Percentiles rank a stretch among this genome's conserved stretches.
Conservation (phyloP, 2,329 filamentous ascomycete species). For the Trichophyton benhamiae region DNA sequence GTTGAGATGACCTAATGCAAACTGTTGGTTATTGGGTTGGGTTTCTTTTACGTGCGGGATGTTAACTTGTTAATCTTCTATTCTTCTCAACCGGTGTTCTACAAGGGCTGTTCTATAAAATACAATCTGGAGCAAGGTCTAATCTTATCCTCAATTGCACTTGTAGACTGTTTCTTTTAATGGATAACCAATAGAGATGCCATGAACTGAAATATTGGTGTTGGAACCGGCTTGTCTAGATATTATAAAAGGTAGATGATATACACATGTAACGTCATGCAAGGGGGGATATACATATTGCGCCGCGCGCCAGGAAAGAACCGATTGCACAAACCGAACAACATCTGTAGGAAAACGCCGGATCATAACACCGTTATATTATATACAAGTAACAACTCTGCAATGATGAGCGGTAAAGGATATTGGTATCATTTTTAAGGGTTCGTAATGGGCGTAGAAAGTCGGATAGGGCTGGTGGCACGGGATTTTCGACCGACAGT, state of each 20-base stretch:
- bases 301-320: background rate
- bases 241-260: background rate
- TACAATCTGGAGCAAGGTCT: background rate
- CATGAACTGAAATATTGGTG: background rate
- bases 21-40: background rate
- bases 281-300: background rate
- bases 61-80: background rate
- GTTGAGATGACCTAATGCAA: constrained; percentile 27
- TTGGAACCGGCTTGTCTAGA: background rate
- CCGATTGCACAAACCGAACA: background rate
- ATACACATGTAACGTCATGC: background rate
- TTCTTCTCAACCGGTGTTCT: background rate
- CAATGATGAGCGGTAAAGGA: background rate
- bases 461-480: constrained; percentile 37
- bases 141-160: background rate
- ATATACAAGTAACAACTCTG: background rate
- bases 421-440: background rate
- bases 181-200: background rate
- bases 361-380: background rate
- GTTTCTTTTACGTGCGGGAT: background rate
- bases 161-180: background rate
- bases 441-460: constrained; percentile 4
- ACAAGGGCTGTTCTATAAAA: background rate
- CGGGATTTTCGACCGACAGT: constrained; percentile 35
- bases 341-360: background rate